Base-by-base conservation (phyloP, 805 yeast species). In the Saccharomycopsis sp. region DNA sequence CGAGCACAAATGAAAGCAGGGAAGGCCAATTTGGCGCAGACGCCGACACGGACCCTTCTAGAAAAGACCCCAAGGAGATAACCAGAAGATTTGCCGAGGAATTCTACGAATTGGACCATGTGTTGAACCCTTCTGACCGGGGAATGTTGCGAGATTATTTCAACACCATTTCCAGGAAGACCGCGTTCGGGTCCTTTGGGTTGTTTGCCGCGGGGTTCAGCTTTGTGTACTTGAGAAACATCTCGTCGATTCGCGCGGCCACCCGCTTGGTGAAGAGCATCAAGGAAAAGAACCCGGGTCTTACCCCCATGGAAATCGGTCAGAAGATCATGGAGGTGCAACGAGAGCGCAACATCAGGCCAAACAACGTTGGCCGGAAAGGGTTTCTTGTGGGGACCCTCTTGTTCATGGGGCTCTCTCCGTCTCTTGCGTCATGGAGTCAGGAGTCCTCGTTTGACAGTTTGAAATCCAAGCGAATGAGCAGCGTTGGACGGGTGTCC, bases 51-150 rank as follows among this genome's bases (percentile, higher is more conserved):
- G n/a, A n/a, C n/a, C n/a, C n/a, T n/a, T n/a, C n/a, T n/a, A n/a
- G n/a, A n/a, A n/a, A n/a, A n/a, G n/a, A n/a, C n/a, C n/a, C n/a
- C n/a, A n/a, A n/a, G n/a, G n/a, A n/a, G n/a, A n/a, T n/a, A n/a
- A n/a, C n/a, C n/a, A n/a, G n/a, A n/a, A n/a, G n/a, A n/a, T n/a
- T n/a, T n/a, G n/a, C n/a, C n/a, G n/a, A n/a, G n/a, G n/a, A n/a
- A 21, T 38, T 42, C 16, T 42, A 42, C 15, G 36, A 38, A 15
- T 19, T 42, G 12, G 46, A 42, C 33, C 42, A 42, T 20, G 15
- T n/a, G 7, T 30, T 42, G 10, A 42, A 39, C 8, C 30, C 23
- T 23, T 33, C 38, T n/a, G 38, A 42, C 4, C 39, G 46, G 9
- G 16, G 34, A 18, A 34, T 34, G 12, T 19, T 42, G 10, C 17